These are phyloP conservation scores for Polytrichum formosum DNA, from an alignment of 225 moss, liverwort and hornwort genomes.

Conservation along the genomic window DNA sequence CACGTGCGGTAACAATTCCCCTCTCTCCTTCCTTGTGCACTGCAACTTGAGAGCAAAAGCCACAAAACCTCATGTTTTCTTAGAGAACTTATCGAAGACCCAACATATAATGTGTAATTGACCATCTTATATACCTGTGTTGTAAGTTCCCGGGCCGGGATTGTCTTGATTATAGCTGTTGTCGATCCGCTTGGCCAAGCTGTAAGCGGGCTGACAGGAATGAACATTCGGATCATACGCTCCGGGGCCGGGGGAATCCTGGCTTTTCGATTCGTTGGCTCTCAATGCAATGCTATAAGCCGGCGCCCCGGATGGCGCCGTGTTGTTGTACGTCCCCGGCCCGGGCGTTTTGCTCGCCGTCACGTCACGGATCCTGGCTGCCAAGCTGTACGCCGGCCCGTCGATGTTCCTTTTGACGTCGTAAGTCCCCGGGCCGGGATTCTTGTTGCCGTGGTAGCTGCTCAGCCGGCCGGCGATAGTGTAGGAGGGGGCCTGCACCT, in stretches of 20 bases:
- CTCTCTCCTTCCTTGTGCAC: too few species aligned
- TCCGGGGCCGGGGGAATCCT: conserved; percentile 45
- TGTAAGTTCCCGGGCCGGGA: conserved; percentile 42
- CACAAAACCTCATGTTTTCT: too few species aligned
- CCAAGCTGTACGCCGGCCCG: conserved; percentile 56
- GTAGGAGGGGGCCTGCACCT: conserved; percentile 55
- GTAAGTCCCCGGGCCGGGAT: conserved; percentile 74
- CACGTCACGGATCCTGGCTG: conserved; percentile 15
- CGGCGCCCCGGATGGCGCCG: conserved; percentile 34
- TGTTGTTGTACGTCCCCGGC: conserved; percentile 42
- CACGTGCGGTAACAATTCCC: too few species aligned
- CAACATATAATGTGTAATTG: too few species aligned
- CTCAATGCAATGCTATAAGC: conserved; percentile 53
- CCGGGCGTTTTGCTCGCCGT: conserved; percentile 37
- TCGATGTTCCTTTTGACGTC: conserved; percentile 22
- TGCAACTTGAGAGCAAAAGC: too few species aligned
- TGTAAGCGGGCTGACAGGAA: conserved; percentile 54
- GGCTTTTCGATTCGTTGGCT: conserved; percentile 3
- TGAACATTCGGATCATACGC: conserved; percentile 40
- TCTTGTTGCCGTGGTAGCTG: conserved; percentile 25
- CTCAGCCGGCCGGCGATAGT: conserved; percentile 52
- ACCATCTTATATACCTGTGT: not conserved
- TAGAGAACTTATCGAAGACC: too few species aligned
- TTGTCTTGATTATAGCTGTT: conserved; percentile 7
- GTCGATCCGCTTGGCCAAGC: conserved; percentile 52